These are phyloP conservation scores for Coccomyxa subellipsoidea DNA, from an alignment of 163 green algal species.

Conservation along the genomic window DNA sequence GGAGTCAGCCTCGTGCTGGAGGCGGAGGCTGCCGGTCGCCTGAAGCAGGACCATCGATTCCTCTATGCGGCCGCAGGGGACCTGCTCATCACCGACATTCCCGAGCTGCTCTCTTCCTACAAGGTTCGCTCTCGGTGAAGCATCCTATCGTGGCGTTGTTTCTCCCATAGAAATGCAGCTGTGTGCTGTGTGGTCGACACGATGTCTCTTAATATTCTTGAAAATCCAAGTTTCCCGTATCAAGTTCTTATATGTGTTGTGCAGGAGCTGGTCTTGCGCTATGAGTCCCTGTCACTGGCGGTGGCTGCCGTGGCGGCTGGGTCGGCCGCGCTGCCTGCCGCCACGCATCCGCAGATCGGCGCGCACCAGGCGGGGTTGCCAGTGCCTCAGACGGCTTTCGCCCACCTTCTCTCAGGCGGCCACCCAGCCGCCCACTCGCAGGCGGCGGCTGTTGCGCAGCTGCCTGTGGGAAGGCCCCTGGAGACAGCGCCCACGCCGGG, in stretches of 20 bases:
- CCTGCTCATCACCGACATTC: slow-evolving; percentile 65
- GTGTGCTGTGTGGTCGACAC: too few relatives aligned
- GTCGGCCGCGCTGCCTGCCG: neutral
- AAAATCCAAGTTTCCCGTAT: too few relatives aligned
- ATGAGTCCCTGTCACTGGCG: slow-evolving; percentile 65
- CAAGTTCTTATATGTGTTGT: too few relatives aligned
- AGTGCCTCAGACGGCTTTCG: neutral
- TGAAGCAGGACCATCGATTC: slow-evolving; percentile 62
- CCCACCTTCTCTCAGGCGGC: neutral
- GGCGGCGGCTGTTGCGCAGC: neutral
- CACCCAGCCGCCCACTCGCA: neutral
- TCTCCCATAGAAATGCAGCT: too few relatives aligned
- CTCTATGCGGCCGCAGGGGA: slow-evolving; percentile 59
- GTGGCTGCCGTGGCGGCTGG: neutral
- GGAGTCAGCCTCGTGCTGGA: slow-evolving; percentile 54
- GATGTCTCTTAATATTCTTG: too few relatives aligned
- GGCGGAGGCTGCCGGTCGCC: slow-evolving; percentile 50
- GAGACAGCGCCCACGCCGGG: neutral
- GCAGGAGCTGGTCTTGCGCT: slow-evolving; percentile 84
- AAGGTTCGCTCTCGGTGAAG: slow-evolving; percentile 40
- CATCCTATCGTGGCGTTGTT: too few relatives aligned
- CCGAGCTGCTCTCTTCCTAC: slow-evolving; percentile 75
- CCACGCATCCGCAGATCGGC: neutral
- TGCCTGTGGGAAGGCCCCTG: neutral
- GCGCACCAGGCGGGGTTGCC: neutral